Evolutionary conservation across 2,329 filamentous ascomycete species (phyloP), one percentile per base, ranked within the genome.

Genomic region (Exophiala spinifera): DNA sequence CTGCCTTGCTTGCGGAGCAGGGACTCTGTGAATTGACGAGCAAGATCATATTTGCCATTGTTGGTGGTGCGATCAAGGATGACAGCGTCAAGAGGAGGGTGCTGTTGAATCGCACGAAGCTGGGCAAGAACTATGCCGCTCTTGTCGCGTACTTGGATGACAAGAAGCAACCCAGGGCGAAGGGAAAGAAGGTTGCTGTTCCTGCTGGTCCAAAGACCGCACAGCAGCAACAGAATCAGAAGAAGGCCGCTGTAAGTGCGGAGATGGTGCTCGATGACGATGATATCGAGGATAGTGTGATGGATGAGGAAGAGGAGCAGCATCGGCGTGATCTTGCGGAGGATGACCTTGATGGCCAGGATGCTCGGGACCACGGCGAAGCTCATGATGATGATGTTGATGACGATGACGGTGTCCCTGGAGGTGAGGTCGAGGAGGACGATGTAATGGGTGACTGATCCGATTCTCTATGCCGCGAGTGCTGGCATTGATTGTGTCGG

Each of bases 51-150:
- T 81, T 95, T 39, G 87, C 86, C 11, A 84, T 95, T 19, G 77
- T 88, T 8, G 89, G 85, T 17, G 84, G 84, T 49, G 83, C 91
- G 37, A 76, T 96, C 47, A 90, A 95, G 74, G 81, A 79, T 79
- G 7, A 84, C 83, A 25, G 83, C 82, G 78, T 95, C 33, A 81
- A 82, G 59, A 82, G 83, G 64, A 81, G 91, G 17, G 76, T 99
- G 19, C 79, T 87, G 64, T 80, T 89, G 61, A 96, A 99, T 72
- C 87, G 87, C 67, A 76, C 75, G n/a, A 85, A 83, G 66, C 79
- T 99, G 2, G 94, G 94, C 2, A 76, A 82, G 43, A 96, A 94
- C 68, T 95, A 89, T 77, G 89, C 87, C 66, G 90, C 94, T 64
- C 84, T 96, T 5, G 76, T 96, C 3, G 82, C 83, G 7, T 94